phyloP scores from a whole-genome alignment of 2,329 filamentous ascomycete species.

The Neocatenulostroma microsporum region DNA sequence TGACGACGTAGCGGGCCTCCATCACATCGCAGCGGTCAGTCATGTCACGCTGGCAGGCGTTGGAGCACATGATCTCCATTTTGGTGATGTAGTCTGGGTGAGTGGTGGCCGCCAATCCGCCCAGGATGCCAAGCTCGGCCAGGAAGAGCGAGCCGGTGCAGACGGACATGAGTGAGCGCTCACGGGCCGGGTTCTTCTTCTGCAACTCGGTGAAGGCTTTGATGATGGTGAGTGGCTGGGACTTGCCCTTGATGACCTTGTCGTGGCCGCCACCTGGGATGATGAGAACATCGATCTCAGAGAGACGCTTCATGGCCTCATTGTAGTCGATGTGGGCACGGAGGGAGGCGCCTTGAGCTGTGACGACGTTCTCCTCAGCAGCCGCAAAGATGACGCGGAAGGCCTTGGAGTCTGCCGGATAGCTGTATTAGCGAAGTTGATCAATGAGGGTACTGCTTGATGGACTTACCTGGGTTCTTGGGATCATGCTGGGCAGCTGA shows the following conservation, averaged over 20 bases:
- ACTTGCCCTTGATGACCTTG: slow-evolving; percentile 58
- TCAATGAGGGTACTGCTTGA: slow-evolving; percentile 16
- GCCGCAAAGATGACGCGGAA: slow-evolving; percentile 49
- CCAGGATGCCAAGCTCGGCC: slow-evolving; percentile 66
- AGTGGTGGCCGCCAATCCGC: slow-evolving; percentile 71
- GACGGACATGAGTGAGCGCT: slow-evolving; percentile 73
- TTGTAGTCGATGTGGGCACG: slow-evolving; percentile 69
- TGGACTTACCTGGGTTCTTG: slow-evolving; percentile 43
- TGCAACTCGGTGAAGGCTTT: slow-evolving; percentile 70
- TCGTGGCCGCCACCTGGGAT: slow-evolving; percentile 64
- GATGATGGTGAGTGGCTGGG: slow-evolving; percentile 62
- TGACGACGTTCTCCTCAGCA: slow-evolving; percentile 40
- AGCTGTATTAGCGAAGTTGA: slow-evolving; percentile 3
- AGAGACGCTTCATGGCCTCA: slow-evolving; percentile 63
- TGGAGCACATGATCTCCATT: slow-evolving; percentile 73
- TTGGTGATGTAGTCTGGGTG: slow-evolving; percentile 73
- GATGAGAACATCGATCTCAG: slow-evolving; percentile 72
- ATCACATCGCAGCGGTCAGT: slow-evolving; percentile 74
- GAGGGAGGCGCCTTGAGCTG: slow-evolving; percentile 59
- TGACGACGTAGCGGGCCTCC: slow-evolving; percentile 80
- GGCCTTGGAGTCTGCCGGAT: slow-evolving; percentile 40
- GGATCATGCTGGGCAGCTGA: slow-evolving; percentile 46
- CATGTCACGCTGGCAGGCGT: slow-evolving; percentile 60
- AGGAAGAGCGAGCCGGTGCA: slow-evolving; percentile 74
- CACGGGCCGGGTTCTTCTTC: slow-evolving; percentile 67